A percentile compares a stretch with the other conserved stretches of the same genome.
phyloP scores from a whole-genome alignment of 805 yeast species.

The Cyberlindnera lachancei region DNA sequence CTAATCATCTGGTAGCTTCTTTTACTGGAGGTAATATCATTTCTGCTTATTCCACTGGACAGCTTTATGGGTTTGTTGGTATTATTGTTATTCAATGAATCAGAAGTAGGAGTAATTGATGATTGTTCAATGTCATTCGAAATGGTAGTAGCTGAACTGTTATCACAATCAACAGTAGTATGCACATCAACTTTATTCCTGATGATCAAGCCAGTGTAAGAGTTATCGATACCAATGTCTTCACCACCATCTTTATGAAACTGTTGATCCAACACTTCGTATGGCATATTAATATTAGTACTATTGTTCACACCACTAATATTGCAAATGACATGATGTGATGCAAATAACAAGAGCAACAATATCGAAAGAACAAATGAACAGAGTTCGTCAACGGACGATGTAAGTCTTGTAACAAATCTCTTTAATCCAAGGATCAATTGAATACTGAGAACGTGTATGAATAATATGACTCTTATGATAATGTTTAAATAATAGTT shows the following conservation, averaged over 20 bases:
- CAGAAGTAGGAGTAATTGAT: no score
- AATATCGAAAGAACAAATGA: slow-evolving; percentile 4
- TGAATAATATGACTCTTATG: neutral
- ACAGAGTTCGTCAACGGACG: neutral
- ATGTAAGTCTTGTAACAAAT: slow-evolving; percentile 5
- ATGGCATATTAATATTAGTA: neutral
- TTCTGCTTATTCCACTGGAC: no score
- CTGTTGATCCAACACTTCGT: neutral
- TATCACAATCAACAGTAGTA: no score
- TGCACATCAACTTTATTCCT: no score
- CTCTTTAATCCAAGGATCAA: neutral
- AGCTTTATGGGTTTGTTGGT: no score
- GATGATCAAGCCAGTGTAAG: no score
- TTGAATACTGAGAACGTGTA: neutral
- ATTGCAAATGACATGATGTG: neutral
- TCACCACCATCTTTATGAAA: slow-evolving; percentile 1
- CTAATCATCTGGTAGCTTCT: no score
- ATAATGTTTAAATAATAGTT: neutral
- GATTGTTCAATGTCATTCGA: no score
- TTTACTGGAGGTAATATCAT: no score
- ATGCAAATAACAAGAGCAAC: slow-evolving; percentile 2
- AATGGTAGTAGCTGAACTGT: no score
- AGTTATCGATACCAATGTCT: neutral
- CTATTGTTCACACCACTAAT: neutral
- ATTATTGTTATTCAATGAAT: no score